Evolutionary conservation across 2,329 filamentous ascomycete genomes (phyloP).

Genomic region (Verticillium isaacii): DNA sequence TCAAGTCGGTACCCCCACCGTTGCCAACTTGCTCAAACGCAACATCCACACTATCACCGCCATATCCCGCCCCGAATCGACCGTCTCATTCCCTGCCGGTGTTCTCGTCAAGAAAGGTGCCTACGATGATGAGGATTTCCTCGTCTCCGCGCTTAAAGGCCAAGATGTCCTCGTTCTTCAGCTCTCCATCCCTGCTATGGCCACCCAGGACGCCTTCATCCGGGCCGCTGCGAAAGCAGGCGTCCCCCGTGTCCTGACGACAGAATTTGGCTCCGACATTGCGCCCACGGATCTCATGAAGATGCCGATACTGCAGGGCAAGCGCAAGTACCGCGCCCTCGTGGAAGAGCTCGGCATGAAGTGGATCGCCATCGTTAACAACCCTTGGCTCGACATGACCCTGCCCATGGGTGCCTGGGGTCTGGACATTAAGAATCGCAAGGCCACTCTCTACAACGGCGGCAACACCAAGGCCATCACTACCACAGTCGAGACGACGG

Average conservation of each 20-base stretch:
- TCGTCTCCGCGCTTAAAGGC: slow-evolving; percentile 18
- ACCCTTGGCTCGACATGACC: slow-evolving; percentile 21
- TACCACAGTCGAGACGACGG: not conserved
- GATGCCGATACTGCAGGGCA: not conserved
- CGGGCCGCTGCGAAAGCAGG: slow-evolving; percentile 25
- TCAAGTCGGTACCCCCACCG: slow-evolving; percentile 29
- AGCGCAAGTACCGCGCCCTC: slow-evolving; percentile 15
- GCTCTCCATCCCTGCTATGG: slow-evolving; percentile 15
- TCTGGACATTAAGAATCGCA: slow-evolving; percentile 21
- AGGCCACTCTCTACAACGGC: not conserved
- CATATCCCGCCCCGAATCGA: slow-evolving; percentile 39
- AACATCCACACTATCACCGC: slow-evolving; percentile 44
- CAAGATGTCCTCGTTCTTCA: slow-evolving; percentile 25
- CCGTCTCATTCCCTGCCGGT: slow-evolving; percentile 30
- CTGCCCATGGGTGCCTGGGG: slow-evolving; percentile 16
- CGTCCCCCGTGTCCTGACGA: slow-evolving; percentile 23
- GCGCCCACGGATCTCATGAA: slow-evolving; percentile 4
- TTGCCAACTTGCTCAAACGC: slow-evolving; percentile 31
- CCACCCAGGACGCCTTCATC: slow-evolving; percentile 19
- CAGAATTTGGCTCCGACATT: slow-evolving; percentile 24
- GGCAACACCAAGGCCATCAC: not conserved
- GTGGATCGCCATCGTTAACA: slow-evolving; percentile 22
- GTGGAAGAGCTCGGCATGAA: slow-evolving; percentile 23
- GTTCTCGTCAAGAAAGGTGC: slow-evolving; percentile 34
- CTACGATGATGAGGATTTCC: slow-evolving; percentile 37